Evolutionary conservation across 208 protist species (phyloP).

Genomic region (Wallacemonas sp.): DNA sequence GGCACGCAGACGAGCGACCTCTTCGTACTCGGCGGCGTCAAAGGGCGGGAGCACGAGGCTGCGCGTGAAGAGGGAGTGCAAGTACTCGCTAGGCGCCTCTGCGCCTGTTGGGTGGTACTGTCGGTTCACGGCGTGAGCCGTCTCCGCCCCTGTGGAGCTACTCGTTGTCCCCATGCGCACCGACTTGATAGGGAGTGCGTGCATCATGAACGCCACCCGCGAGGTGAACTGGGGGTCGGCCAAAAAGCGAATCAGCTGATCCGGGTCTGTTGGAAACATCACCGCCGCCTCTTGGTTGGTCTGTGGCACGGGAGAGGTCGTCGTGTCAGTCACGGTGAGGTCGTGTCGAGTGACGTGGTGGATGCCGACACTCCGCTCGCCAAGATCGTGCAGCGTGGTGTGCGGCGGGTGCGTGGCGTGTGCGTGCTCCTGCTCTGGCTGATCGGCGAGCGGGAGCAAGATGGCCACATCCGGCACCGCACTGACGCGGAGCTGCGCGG

Average conservation of each 20-base stretch:
- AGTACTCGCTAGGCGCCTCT: slow-evolving; percentile 32
- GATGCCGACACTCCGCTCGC: slow-evolving; percentile 24
- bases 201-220: not conserved
- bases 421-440: slow-evolving; percentile 10
- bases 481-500: slow-evolving; percentile 21
- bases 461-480: slow-evolving; percentile 38
- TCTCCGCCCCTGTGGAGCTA: too few species aligned
- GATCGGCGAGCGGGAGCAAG: slow-evolving; percentile 19
- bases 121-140: slow-evolving; percentile 2
- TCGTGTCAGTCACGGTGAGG: slow-evolving; percentile 21
- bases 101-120: slow-evolving; percentile 28
- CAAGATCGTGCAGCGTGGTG: not conserved
- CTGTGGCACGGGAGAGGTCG: slow-evolving; percentile 20
- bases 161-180: not conserved
- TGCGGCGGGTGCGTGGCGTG: not conserved
- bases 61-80: slow-evolving; percentile 30
- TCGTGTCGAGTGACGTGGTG: slow-evolving; percentile 41
- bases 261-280: slow-evolving; percentile 30
- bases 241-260: slow-evolving; percentile 44
- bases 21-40: slow-evolving; percentile 4
- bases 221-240: slow-evolving; percentile 20
- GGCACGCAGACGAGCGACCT: not conserved
- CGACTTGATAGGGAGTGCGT: not conserved
- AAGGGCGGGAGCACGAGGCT: slow-evolving; percentile 20
- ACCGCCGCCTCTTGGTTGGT: slow-evolving; percentile 20